Percentiles rank a stretch among this genome's conserved stretches.
Evolutionary conservation across 352 stramenopile species (phyloP).

Genomic region (Poterioochromonas sp.): DNA sequence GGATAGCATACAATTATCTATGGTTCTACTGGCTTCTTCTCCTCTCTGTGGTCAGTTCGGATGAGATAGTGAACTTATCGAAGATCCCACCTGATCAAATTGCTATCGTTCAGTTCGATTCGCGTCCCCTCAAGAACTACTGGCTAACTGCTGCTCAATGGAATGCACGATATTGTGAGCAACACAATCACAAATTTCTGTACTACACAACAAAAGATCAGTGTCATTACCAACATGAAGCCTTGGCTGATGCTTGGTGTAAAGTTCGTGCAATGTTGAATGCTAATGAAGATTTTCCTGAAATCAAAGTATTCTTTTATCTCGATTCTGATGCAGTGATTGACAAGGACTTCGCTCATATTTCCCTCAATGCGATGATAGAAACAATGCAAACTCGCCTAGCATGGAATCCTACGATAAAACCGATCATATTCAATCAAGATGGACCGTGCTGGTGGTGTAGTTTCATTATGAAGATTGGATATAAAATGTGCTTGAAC

Average conservation of each 20-base stretch:
- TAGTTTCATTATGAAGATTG: constrained; percentile 9
- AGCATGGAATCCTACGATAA: background rate
- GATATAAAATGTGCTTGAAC: constrained; percentile 30
- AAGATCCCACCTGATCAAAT: constrained; percentile 1
- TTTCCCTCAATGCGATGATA: background rate
- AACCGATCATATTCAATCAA: constrained; percentile 32
- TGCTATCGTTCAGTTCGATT: constrained; percentile 29
- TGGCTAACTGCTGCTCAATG: constrained; percentile 4
- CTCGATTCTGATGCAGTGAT: constrained; percentile 31
- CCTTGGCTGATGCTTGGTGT: constrained; percentile 10
- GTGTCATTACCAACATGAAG: background rate
- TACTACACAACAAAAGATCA: background rate
- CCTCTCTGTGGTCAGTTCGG: no score
- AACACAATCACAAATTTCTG: constrained; percentile 13
- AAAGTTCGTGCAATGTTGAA: constrained; percentile 29
- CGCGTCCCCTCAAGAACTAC: background rate
- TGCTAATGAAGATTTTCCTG: constrained; percentile 16
- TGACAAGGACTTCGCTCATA: background rate
- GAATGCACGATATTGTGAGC: constrained; percentile 3
- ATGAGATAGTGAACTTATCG: background rate
- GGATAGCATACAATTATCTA: no score
- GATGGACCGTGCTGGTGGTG: constrained; percentile 31
- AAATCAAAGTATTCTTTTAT: constrained; percentile 23
- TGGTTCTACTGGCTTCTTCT: no score
- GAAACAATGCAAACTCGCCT: background rate